Base-by-base conservation (phyloP, 2,329 filamentous ascomycete species). In the Penicillium hesseltinei region DNA sequence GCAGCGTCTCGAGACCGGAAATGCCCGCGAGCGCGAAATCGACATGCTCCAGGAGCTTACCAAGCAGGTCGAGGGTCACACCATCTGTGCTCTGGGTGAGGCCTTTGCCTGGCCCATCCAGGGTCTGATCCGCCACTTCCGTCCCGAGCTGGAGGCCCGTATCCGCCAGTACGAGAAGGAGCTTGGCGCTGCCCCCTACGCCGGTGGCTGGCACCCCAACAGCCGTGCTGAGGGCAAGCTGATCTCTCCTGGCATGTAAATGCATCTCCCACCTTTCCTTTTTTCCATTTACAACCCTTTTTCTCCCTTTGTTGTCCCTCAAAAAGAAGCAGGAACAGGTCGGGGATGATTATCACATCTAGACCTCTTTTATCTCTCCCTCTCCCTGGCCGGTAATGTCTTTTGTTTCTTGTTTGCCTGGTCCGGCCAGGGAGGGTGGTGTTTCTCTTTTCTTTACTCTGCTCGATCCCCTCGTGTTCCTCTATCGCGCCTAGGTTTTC, bases 41-140 rank as follows among this genome's bases (percentile, higher is more conserved):
- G 94, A 99, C 76, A 99, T 99, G 94, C 85, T 99, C 66, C 94
- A 97, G 81, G 94, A 99, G 82, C 81, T 99, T 68, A 99, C 94
- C 62, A 99, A 99, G 84, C 94, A 99, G 80, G 94, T 99, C 61
- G 94, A 99, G 81, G 94, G 94, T 11, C 94, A 99, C 82, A 97
- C 94, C 47, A 99, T 99, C 71, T 99, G 94, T 78, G 94, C 93
- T 78, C 82, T 99, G 63, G 94, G 94, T 58, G 94, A 99, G 82
- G 94, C 94, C 62, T 99, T 99, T 69, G 92, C 94, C 63, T 99
- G 94, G 94, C 94, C 94, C 63, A 89, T 99, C 66, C 94, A 99
- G 80, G 94, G 94, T 76, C 85, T 99, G 59, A 99, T 99, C 78
- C 89, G 94, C 71, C 94, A 99, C 80, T 99, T 99, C 84, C 86